phyloP scores from a whole-genome alignment of 768 basidiomycete genomes.

The Tulasnella sp. region DNA sequence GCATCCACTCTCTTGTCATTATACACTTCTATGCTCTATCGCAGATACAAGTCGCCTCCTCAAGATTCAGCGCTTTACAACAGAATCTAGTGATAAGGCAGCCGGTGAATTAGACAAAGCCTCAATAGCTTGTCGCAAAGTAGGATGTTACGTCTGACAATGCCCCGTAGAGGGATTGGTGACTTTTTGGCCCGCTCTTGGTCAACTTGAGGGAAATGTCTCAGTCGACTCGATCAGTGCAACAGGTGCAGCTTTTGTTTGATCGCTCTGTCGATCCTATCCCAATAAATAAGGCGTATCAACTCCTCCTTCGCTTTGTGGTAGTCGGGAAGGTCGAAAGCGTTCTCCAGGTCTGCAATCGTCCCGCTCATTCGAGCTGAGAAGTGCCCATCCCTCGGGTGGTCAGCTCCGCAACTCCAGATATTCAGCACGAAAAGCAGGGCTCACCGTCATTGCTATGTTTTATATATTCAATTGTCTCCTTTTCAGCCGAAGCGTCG shows the following conservation, averaged over 20 bases:
- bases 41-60: neutral
- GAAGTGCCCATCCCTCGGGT: neutral
- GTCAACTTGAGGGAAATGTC: neutral
- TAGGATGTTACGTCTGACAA: neutral
- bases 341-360: constrained; percentile 39
- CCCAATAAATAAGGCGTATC: constrained; percentile 66
- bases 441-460: constrained; percentile 53
- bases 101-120: neutral
- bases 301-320: constrained; percentile 47
- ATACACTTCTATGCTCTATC: neutral
- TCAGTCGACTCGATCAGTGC: neutral
- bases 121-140: neutral
- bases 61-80: neutral
- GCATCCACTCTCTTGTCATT: neutral
- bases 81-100: neutral
- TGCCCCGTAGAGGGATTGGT: neutral
- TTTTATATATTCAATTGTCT: neutral
- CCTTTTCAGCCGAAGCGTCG: constrained; percentile 24
- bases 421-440: constrained; percentile 28
- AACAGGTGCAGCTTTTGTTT: constrained; percentile 22
- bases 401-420: neutral
- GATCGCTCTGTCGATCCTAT: constrained; percentile 52
- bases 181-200: neutral
- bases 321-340: constrained; percentile 52
- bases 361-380: constrained; percentile 48